A percentile compares a stretch with the other conserved stretches of the same genome.
phyloP scores from a whole-genome alignment of 2,329 filamentous ascomycete genomes.

The Plenodomus tracheiphilus region DNA sequence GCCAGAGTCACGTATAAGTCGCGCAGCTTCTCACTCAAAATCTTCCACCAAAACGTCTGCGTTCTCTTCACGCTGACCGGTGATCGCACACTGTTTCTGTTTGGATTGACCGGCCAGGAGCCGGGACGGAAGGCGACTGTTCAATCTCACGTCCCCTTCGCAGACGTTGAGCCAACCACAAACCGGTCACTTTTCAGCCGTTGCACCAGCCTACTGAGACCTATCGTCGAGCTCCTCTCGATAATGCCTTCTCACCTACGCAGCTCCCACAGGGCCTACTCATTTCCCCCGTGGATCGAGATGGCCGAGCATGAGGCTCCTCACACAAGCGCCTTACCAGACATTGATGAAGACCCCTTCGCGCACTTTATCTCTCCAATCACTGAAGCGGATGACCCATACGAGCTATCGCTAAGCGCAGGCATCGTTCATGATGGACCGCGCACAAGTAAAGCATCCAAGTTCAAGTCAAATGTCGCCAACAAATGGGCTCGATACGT shows the following conservation, averaged over 20 bases:
- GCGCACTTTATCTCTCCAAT: constrained; percentile 49
- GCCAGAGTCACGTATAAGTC: constrained; percentile 38
- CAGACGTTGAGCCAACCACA: constrained; percentile 31
- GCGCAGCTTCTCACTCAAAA: constrained; percentile 9
- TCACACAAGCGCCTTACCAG: constrained; percentile 31
- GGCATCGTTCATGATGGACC: constrained; percentile 37
- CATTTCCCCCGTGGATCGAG: constrained; percentile 41
- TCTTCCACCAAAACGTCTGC: constrained; percentile 11
- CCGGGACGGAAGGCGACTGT: constrained; percentile 26
- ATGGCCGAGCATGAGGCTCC: constrained; percentile 24
- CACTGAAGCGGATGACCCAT: constrained; percentile 47
- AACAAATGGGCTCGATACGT: constrained; percentile 48
- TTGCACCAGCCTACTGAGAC: constrained; percentile 21
- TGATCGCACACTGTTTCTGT: constrained; percentile 23
- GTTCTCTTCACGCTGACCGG: constrained; percentile 13
- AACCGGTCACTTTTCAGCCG: constrained; percentile 27
- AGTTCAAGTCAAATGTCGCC: constrained; percentile 45
- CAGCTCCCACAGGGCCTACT: constrained; percentile 34
- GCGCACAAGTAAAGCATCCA: constrained; percentile 37
- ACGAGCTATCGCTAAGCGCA: constrained; percentile 44
- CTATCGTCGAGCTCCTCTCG: constrained; percentile 28
- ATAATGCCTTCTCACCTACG: constrained; percentile 43
- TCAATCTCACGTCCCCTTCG: constrained; percentile 22
- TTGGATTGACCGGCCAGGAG: constrained; percentile 36
- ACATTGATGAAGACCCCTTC: constrained; percentile 50